These are phyloP conservation scores for Leccinum pachyderme DNA, from an alignment of 1,284 basidiomycete genomes.

Conservation along the genomic window DNA sequence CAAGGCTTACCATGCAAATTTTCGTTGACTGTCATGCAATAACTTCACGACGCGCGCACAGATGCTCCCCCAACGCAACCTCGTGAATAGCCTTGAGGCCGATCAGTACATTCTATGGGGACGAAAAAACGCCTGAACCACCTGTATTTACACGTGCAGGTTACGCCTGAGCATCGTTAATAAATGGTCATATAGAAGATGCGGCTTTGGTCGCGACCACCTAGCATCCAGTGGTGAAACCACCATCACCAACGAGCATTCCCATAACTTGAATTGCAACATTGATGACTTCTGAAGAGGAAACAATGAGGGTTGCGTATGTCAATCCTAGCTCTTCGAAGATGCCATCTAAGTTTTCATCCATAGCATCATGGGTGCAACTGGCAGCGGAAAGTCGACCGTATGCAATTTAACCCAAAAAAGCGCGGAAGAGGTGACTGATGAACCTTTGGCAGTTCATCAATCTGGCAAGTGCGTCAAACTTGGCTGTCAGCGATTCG, in stretches of 20 bases:
- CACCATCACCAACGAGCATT: not conserved
- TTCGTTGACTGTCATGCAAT: not conserved
- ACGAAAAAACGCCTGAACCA: constrained; percentile 1
- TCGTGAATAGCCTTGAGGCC: constrained; percentile 15
- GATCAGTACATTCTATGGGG: constrained; percentile 4
- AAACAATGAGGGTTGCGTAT: constrained; percentile 27
- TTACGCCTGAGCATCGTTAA: not conserved
- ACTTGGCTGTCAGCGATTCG: constrained; percentile 29
- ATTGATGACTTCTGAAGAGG: constrained; percentile 21
- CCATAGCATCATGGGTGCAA: constrained; percentile 43
- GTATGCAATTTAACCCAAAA: constrained; percentile 25
- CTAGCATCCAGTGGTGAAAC: not conserved
- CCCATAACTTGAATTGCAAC: not conserved
- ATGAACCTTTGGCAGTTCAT: constrained; percentile 26
- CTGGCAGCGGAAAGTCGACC: constrained; percentile 44
- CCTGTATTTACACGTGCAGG: not conserved
- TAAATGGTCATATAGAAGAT: constrained; percentile 7
- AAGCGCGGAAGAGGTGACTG: not conserved
- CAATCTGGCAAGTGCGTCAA: constrained; percentile 33
- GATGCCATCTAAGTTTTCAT: constrained; percentile 5
- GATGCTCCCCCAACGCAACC: constrained; percentile 1
- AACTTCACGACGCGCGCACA: not conserved
- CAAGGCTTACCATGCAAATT: not conserved
- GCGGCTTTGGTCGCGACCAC: not conserved
- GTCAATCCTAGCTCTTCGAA: constrained; percentile 1